Evolutionary conservation across 2,329 filamentous ascomycete genomes (phyloP), one percentile per base, ranked within the genome.

Genomic region (Arthroderma sp.): DNA sequence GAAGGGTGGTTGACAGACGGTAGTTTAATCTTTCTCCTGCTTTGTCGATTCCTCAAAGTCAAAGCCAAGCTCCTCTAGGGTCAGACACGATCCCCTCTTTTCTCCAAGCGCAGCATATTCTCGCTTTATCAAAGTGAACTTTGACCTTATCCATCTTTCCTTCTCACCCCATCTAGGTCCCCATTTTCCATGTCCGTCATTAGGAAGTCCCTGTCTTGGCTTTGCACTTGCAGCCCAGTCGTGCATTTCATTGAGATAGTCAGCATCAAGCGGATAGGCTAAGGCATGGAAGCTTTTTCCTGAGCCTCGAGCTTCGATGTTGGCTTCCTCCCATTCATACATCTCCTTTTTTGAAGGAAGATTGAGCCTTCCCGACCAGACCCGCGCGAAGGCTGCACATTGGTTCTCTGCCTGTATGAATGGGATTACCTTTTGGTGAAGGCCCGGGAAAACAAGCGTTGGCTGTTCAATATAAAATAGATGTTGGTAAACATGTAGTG

Each of bases 351-450:
- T 68, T 0, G 80, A 66, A 0, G 90, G 90, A 7, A 95, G 74
- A 0, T 71, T 61, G 0, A 95, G 74, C 0, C 81, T 74, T 35
- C 87, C 86, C 0, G 88, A 81, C 80, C 88, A 95, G 0, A 91
- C 79, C 0, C 88, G 81, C 1, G 90, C 82, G 49, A 94, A 77
- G 0, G 88, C 80, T 0, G 90, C 86, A 0, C 83, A 83, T 70
- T 96, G 91, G 4, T 81, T 83, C 72, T 96, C 89, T 0, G 84
- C 79, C 0, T 93, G 65, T 0, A 88, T 85, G 68, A 95, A 95
- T 0, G 91, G 91, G n/a, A 94, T 86, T n/a, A 93, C 81, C 63
- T 86, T 86, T 67, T 90, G 85, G 15, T 87, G 84, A 39, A 96
- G 75, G 0, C 81, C 82, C 0, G 87, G 78, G 67, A 96, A 91